A percentile compares a stretch with the other conserved stretches of the same genome.
Evolutionary conservation across 2,329 filamentous ascomycete species (phyloP).

Genomic region (Cyphellophora europaea): DNA sequence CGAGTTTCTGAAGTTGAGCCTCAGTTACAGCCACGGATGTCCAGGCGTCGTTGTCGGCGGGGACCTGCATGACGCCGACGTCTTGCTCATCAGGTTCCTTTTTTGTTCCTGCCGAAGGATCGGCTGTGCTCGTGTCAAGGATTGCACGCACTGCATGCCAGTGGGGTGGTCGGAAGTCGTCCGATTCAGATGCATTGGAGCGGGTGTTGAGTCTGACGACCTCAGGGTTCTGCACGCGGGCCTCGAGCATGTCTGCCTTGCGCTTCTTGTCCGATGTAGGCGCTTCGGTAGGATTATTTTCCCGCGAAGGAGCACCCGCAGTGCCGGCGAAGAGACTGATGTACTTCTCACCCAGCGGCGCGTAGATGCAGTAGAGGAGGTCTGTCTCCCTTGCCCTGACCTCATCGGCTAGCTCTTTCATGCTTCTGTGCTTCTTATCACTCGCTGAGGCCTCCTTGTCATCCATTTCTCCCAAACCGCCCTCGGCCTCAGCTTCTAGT

Average conservation of each 20-base stretch:
- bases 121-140: slow-evolving; percentile 18
- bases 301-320: slow-evolving; percentile 12
- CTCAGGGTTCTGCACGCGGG: slow-evolving; percentile 3
- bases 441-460: background rate
- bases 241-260: slow-evolving; percentile 13
- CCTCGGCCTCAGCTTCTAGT: slow-evolving; percentile 4
- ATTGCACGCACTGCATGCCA: slow-evolving; percentile 36
- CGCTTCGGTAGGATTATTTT: slow-evolving; percentile 7
- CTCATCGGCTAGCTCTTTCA: slow-evolving; percentile 15
- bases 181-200: too few relatives aligned
- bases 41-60: background rate
- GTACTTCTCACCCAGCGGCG: slow-evolving; percentile 51
- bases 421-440: slow-evolving; percentile 11
- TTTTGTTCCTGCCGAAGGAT: background rate
- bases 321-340: slow-evolving; percentile 42
- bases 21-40: background rate
- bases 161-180: slow-evolving; percentile 24
- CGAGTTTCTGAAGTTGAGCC: slow-evolving; percentile 21
- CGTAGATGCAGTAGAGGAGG: slow-evolving; percentile 54
- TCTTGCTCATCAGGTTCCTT: slow-evolving; percentile 23
- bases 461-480: background rate
- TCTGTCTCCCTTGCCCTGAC: slow-evolving; percentile 45
- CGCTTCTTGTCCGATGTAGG: slow-evolving; percentile 12
- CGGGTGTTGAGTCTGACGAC: too few relatives aligned
- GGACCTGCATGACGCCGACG: background rate